Evolutionary conservation across 306 rosid genomes (phyloP).

Genomic region (Clitoria ternatea): DNA sequence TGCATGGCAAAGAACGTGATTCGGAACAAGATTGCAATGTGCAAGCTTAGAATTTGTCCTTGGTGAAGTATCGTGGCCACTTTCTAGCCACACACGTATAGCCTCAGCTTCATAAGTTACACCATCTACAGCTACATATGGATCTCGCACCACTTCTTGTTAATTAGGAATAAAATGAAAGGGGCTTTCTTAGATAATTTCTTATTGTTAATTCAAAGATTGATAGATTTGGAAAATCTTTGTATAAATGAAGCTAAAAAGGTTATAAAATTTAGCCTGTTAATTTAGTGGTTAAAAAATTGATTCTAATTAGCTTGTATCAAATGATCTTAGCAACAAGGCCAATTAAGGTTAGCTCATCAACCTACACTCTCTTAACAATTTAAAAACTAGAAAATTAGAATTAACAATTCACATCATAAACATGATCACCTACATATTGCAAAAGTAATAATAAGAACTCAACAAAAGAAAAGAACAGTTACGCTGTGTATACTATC

Average conservation of each 20-base stretch:
- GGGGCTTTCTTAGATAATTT: background rate
- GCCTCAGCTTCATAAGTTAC: slow-evolving; percentile 83
- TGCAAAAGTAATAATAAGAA: background rate
- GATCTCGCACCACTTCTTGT: slow-evolving; percentile 88
- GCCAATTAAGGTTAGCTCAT: background rate
- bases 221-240: background rate
- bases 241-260: background rate
- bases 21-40: slow-evolving; percentile 60
- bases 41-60: slow-evolving; percentile 65
- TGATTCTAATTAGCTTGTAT: background rate
- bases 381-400: background rate
- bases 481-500: slow-evolving; percentile 60
- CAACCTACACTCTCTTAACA: background rate
- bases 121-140: slow-evolving; percentile 85
- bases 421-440: background rate
- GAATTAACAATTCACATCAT: background rate
- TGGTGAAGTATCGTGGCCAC: slow-evolving; percentile 74
- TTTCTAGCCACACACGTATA: slow-evolving; percentile 63
- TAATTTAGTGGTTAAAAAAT: slow-evolving; percentile 13
- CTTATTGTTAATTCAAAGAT: background rate
- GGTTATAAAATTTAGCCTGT: slow-evolving; percentile 41
- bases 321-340: background rate
- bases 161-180: slow-evolving; percentile 17
- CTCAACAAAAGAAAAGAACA: background rate
- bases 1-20: slow-evolving; percentile 68